Evolutionary conservation across 805 yeast genomes (phyloP).

Genomic region (Teunomyces cretensis): DNA sequence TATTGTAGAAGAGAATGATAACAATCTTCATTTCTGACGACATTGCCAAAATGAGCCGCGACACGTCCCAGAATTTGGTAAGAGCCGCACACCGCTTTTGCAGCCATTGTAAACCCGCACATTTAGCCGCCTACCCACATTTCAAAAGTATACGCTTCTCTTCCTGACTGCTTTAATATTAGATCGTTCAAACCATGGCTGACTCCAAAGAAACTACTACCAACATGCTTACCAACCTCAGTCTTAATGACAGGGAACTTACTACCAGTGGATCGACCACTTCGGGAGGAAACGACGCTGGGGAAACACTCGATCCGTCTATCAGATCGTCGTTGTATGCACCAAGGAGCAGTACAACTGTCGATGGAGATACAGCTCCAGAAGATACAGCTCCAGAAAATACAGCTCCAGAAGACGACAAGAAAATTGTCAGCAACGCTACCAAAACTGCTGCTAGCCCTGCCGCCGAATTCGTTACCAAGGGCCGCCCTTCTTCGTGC

Average conservation of each 20-base stretch:
- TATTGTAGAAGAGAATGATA: not conserved
- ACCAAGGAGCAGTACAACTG: not conserved
- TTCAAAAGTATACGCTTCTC: not conserved
- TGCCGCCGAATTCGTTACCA: slow-evolving; percentile 3
- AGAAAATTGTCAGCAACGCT: not conserved
- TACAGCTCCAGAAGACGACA: not conserved
- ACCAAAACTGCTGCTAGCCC: not conserved
- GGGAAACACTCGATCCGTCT: not conserved
- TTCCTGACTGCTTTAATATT: not conserved
- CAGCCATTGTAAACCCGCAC: not conserved
- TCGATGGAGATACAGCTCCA: not conserved
- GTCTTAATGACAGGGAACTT: not conserved
- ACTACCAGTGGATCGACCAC: not conserved
- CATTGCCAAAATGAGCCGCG: not conserved
- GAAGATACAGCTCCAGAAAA: too few species aligned
- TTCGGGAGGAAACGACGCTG: not conserved
- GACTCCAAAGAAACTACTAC: not conserved
- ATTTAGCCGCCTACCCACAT: not conserved
- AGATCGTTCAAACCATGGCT: not conserved
- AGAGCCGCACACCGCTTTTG: not conserved
- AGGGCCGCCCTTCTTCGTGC: slow-evolving; percentile 79
- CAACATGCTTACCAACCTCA: not conserved
- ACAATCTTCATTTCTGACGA: too few species aligned
- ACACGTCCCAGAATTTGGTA: not conserved
- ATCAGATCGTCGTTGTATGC: not conserved